Evolutionary conservation across 208 protist species (phyloP), one percentile per base, ranked within the genome.

Genomic region (Phytomonas sp.): DNA sequence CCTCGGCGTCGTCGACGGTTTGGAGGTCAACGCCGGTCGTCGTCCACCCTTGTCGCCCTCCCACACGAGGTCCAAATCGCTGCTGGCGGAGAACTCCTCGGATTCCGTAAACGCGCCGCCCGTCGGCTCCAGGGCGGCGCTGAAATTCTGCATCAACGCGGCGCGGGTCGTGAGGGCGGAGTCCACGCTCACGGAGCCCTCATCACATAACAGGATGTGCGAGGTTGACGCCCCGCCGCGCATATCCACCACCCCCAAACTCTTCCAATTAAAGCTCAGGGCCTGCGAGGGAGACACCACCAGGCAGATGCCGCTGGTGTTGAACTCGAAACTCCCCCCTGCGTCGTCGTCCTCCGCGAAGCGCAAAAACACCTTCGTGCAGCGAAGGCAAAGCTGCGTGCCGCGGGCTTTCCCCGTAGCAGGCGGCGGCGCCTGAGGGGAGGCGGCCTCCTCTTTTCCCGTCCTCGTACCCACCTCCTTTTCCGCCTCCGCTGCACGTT

Each of bases 201-300:
- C 73, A 29, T 84, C 83, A 68, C 81, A 89, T 29, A 77, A 63
- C 59, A 95, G 23, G 69, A 93, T 77, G 17, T 80, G 71, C 9
- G 86, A 76, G 69, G 67, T 32, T 30, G 34, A 73, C 67, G 77
- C 29, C 26, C 29, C 76, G 62, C 81, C 77, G 70, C 82, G 75
- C 4, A 76, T 73, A 76, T 90, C 84, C 51, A 85, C 60, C 43
- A 93, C 72, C 70, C 88, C 82, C 40, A 93, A 69, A 28, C 75
- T 71, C 64, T 82, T 71, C 87, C 87, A 93, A 1, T 59, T 67
- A 34, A 93, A 31, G 32, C 60, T 64, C 23, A 88, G 30, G 72
- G 78, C 63, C 71, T 81, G 70, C 6, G 68, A 67, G 37, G 73
- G 71, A 26, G 72, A 59, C 20, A 73, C 34, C 7, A 62, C 46